Conservation (phyloP, 352 stramenopile genomes). For the Phytopythium oedochilum region DNA sequence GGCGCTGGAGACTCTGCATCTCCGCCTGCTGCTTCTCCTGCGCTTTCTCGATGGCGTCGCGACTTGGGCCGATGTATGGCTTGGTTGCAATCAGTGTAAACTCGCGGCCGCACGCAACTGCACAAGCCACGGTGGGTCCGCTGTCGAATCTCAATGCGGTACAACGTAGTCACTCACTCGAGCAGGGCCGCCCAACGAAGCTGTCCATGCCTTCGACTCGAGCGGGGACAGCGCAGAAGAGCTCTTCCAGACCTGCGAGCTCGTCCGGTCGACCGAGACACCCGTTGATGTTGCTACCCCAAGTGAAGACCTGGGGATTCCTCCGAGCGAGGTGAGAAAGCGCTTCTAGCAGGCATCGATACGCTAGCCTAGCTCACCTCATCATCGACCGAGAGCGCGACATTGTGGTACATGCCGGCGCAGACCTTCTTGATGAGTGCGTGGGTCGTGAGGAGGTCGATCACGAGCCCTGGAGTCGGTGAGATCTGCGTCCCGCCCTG, state of each 20-base stretch:
- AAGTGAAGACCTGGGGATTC: constrained; percentile 81
- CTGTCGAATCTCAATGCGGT: background rate
- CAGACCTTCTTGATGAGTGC: constrained; percentile 83
- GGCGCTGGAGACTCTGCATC: constrained; percentile 37
- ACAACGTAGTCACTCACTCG: constrained; percentile 29
- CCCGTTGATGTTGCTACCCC: constrained; percentile 90
- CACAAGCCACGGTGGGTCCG: background rate
- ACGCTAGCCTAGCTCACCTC: constrained; percentile 36
- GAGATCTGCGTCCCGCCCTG: constrained; percentile 74
- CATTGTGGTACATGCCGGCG: constrained; percentile 90
- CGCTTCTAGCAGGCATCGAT: background rate
- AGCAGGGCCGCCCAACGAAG: constrained; percentile 68
- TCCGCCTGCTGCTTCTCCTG: constrained; percentile 36
- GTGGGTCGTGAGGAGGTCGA: constrained; percentile 75
- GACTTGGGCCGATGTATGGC: constrained; percentile 87
- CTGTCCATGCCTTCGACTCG: constrained; percentile 65
- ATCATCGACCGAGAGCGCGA: constrained; percentile 85
- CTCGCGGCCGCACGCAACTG: constrained; percentile 88
- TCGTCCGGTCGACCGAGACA: constrained; percentile 81
- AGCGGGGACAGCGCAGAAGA: constrained; percentile 76
- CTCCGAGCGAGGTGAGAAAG: background rate
- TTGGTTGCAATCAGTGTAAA: constrained; percentile 92
- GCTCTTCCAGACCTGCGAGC: constrained; percentile 63
- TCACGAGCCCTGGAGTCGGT: constrained; percentile 63
- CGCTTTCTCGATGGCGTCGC: constrained; percentile 55